Conservation (phyloP, 306 rosid genomes). For the Vicia faba region DNA sequence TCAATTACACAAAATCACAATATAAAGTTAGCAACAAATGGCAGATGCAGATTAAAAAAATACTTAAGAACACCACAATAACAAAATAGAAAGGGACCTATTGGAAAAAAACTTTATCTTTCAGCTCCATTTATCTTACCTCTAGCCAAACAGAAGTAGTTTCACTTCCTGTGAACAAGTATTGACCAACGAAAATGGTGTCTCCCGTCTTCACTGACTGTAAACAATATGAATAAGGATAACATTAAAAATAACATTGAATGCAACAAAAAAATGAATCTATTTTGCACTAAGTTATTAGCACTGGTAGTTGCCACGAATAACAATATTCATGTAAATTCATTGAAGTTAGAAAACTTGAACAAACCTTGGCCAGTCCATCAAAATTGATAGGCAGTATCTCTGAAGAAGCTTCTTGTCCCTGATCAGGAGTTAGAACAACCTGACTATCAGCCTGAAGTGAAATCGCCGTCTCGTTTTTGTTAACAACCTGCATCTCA, state of each 20-base stretch:
- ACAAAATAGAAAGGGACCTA: background rate
- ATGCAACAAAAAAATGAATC: background rate
- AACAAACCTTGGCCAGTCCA: slow-evolving; percentile 77
- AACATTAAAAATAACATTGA: slow-evolving; percentile 28
- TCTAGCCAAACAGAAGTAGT: slow-evolving; percentile 98
- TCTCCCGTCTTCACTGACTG: slow-evolving; percentile 89
- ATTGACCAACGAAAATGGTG: slow-evolving; percentile 94
- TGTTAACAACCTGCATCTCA: slow-evolving; percentile 84
- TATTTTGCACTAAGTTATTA: slow-evolving; percentile 14
- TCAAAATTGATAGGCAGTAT: slow-evolving; percentile 82
- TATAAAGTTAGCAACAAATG: slow-evolving; percentile 6
- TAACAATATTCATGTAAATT: slow-evolving; percentile 6
- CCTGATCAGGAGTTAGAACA: slow-evolving; percentile 70
- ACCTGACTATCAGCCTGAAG: slow-evolving; percentile 62
- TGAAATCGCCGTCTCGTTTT: slow-evolving; percentile 63
- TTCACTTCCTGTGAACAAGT: slow-evolving; percentile 99
- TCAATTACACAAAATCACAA: slow-evolving; percentile 27
- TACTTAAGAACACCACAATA: background rate
- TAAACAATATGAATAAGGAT: slow-evolving; percentile 35
- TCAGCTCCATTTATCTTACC: slow-evolving; percentile 47
- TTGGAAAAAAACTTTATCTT: slow-evolving; percentile 12
- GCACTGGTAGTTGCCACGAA: background rate
- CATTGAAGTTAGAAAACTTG: background rate
- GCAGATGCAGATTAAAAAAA: slow-evolving; percentile 17
- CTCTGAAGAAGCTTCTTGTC: slow-evolving; percentile 78